Base-by-base conservation (phyloP, 441 rosid genomes). In the Mallotus repandus region DNA sequence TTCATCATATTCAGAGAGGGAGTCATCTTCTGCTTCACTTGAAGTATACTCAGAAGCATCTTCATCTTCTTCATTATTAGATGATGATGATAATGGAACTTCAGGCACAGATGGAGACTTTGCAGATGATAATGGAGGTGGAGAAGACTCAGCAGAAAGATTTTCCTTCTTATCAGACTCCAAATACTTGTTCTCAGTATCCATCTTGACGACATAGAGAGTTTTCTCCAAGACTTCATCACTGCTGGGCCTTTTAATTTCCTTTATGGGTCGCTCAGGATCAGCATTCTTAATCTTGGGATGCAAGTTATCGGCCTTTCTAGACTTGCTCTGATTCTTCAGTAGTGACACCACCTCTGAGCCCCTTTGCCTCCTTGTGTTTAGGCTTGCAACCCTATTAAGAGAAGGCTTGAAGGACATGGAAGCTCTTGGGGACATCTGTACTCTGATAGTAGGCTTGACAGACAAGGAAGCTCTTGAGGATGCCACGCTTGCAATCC, bases 201-300 rank as follows among this genome's bases (percentile, higher is more conserved):
- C 84, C 89, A 80, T 76, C 71, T 88, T 77, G 66, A 89, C 74
- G 59, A 88, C 92, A 80, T 88, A 80, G 29, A 95, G 76, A 19
- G 89, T 89, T 73, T 89, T 92, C 81, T 88, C 97, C 72, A 77
- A 77, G 48, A 83, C 81, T 65, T 55, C 68, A 69, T 81, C 83
- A 63, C 62, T 38, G 6, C 66, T 41, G 29, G 68, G 49, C 74
- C 62, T 77, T 69, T 76, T 38, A 38, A 65, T 68, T 75, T 58
- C 82, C 72, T 63, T n/a, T 19, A 48, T n/a, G 54, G 66, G 5
- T 61, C 68, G 59, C 25, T 46, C 29, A 25, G 15, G 32, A 48
- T 45, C 67, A 46, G 58, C 58, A 72, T 70, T 66, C 52, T 65
- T 45, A 22, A 18, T 68, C 78, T 63, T 76, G 61, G 72, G 56